Base-by-base conservation (phyloP, 1,284 basidiomycete genomes). In the Ustilago crameri region DNA sequence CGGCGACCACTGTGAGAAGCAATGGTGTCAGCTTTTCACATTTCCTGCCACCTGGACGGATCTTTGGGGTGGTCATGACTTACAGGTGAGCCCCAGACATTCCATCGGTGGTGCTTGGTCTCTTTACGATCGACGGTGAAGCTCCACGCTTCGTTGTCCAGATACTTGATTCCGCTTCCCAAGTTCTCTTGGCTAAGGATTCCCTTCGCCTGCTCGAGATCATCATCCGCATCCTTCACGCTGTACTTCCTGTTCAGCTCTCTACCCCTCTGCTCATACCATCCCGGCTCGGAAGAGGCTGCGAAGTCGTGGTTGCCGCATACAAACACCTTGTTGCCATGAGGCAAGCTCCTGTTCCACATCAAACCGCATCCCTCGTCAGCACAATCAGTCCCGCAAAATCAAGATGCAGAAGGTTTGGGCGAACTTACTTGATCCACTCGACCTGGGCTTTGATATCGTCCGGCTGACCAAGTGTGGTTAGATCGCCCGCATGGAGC, bases 241-340 rank as follows among this genome's bases (percentile, higher is more conserved):
- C 41, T 26, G 37, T 45, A 74, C 35, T 40, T 24, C 9, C 27
- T 37, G 52, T 76, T 65, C 20, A 76, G 48, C 30, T 67, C 18
- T 9, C 55, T 40, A 7, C 71, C 74, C 3, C 50, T 40, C 1
- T 30, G 45, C 22, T 54, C 58, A 47, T 69, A 69, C 40, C 51
- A 75, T 14, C 38, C 38, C 7, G 49, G 34, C 1, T 15, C 38
- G 9, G 47, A 51, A 38, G 56, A 61, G 2, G 69, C 57, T 9
- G 56, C 27, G 30, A 68, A 74, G 35, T 74, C 74, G 56, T 76
- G 74, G 34, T 76, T 76, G 22, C 74, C 74, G 1, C 59, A 65
- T 7, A 54, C 55, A 42, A 74, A 59, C 24, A 74, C 41, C 40
- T 76, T 76, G 20, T 14, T 26, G 1, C 23, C 32, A 37, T 76